Conservation (phyloP, 2,329 filamentous ascomycete genomes). For the Bipolaris victoriae region DNA sequence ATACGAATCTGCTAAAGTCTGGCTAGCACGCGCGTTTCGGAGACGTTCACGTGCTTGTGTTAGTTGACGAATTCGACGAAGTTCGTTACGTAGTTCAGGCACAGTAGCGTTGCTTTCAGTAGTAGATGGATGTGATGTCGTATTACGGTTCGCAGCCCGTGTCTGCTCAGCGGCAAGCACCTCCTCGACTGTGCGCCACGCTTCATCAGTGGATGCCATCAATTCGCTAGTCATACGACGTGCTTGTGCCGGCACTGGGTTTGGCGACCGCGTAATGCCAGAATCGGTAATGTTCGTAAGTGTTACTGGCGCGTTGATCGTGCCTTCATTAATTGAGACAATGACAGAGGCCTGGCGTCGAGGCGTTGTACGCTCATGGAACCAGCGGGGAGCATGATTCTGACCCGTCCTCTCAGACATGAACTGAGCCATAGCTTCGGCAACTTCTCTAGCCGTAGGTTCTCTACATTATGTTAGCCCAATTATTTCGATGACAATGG, state of each 20-base stretch:
- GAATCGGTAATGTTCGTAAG: conserved; percentile 39
- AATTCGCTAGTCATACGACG: conserved; percentile 40
- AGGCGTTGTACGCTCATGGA: conserved; percentile 35
- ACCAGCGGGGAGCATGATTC: conserved; percentile 25
- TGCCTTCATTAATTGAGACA: conserved; percentile 41
- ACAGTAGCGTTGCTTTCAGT: conserved; percentile 28
- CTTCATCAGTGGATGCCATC: conserved; percentile 47
- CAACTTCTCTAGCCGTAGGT: conserved; percentile 28
- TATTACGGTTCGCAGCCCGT: conserved; percentile 25
- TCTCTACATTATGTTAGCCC: conserved; percentile 15
- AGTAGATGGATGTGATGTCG: conserved; percentile 17
- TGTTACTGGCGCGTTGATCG: conserved; percentile 27
- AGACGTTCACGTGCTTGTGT: conserved; percentile 47
- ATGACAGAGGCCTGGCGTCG: conserved; percentile 51
- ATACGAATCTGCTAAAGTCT: conserved; percentile 32
- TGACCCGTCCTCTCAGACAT: conserved; percentile 26
- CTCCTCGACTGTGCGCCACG: conserved; percentile 57
- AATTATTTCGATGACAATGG: conserved; percentile 11
- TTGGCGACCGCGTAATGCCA: conserved; percentile 40
- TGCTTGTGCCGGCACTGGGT: conserved; percentile 40
- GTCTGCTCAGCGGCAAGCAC: conserved; percentile 51
- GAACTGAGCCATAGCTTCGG: conserved; percentile 30
- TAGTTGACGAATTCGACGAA: conserved; percentile 45
- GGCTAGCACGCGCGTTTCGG: conserved; percentile 40
- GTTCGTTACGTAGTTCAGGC: conserved; percentile 43